A percentile compares a stretch with the other conserved stretches of the same genome.
Evolutionary conservation across 331 rosid genomes (phyloP).

Genomic region (Acacia concinna): DNA sequence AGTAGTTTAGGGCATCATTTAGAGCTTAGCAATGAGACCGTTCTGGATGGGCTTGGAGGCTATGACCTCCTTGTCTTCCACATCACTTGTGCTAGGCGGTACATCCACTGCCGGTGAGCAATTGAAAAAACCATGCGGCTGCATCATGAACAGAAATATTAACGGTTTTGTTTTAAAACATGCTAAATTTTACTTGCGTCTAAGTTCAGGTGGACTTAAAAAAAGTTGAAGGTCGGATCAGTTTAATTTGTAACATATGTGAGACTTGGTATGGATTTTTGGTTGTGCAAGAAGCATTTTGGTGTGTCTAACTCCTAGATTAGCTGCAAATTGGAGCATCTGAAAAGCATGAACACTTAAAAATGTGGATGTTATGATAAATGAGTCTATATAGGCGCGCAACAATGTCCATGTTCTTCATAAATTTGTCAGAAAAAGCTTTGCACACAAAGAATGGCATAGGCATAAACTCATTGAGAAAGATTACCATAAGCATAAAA

Average conservation of each 20-base stretch:
- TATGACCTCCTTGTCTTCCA: slow-evolving; percentile 71
- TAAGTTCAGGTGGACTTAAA: not conserved
- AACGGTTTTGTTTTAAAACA: not conserved
- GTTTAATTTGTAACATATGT: not conserved
- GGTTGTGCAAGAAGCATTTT: not conserved
- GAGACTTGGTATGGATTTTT: not conserved
- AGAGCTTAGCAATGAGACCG: slow-evolving; percentile 71
- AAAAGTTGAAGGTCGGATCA: not conserved
- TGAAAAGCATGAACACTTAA: not conserved
- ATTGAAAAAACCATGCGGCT: slow-evolving; percentile 98
- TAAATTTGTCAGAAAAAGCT: not conserved
- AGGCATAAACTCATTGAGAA: slow-evolving; percentile 19
- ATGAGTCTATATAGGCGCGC: not conserved
- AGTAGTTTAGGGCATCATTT: slow-evolving; percentile 22
- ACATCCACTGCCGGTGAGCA: slow-evolving; percentile 91
- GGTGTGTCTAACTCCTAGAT: not conserved
- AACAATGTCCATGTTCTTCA: not conserved
- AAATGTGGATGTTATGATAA: not conserved
- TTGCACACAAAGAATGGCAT: slow-evolving; percentile 22
- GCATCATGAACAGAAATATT: slow-evolving; percentile 40
- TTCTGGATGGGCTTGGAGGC: slow-evolving; percentile 68
- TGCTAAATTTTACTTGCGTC: not conserved
- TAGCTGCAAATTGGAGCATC: not conserved
- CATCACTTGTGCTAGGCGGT: slow-evolving; percentile 78
- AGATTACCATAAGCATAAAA: slow-evolving; percentile 80